Percentiles rank a stretch among this genome's conserved stretches.
phyloP scores from a whole-genome alignment of 1,284 basidiomycete species.

The Marasmius fiardii region DNA sequence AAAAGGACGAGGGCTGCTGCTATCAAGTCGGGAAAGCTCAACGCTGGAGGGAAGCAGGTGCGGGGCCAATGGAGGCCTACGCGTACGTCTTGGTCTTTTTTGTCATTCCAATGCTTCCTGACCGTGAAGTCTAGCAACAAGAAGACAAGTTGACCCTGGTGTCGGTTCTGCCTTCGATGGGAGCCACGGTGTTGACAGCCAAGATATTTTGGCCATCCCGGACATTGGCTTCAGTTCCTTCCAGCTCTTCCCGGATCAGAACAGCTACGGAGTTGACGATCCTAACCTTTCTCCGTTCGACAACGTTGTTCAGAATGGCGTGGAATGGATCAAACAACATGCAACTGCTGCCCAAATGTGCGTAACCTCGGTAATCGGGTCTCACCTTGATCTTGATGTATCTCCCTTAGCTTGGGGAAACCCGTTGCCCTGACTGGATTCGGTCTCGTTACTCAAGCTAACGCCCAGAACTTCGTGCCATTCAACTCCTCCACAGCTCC shows the following conservation, averaged over 20 bases:
- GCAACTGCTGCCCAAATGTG: constrained; percentile 40
- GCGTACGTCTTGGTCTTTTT: constrained; percentile 30
- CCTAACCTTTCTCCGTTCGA: constrained; percentile 46
- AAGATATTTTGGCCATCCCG: constrained; percentile 59
- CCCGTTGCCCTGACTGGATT: constrained; percentile 54
- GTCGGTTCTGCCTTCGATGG: constrained; percentile 56
- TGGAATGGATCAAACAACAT: constrained; percentile 54
- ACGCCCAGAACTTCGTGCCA: constrained; percentile 50
- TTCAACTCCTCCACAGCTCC: constrained; percentile 52
- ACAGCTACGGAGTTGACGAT: constrained; percentile 43
- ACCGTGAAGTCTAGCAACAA: constrained; percentile 31
- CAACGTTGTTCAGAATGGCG: constrained; percentile 45
- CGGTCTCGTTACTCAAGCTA: constrained; percentile 58
- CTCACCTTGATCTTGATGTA: background rate
- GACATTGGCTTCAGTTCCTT: constrained; percentile 55
- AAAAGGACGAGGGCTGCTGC: constrained; percentile 33
- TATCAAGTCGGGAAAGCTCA: constrained; percentile 23
- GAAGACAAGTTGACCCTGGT: constrained; percentile 37
- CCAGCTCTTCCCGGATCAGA: constrained; percentile 68
- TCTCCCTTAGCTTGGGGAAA: constrained; percentile 38
- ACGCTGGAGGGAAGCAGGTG: constrained; percentile 42
- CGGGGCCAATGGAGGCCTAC: constrained; percentile 60
- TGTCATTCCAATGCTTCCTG: constrained; percentile 4
- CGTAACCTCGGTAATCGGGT: constrained; percentile 17
- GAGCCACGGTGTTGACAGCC: constrained; percentile 59